phyloP scores from a whole-genome alignment of 2,329 filamentous ascomycete genomes.

The Hypomyces rosellus region DNA sequence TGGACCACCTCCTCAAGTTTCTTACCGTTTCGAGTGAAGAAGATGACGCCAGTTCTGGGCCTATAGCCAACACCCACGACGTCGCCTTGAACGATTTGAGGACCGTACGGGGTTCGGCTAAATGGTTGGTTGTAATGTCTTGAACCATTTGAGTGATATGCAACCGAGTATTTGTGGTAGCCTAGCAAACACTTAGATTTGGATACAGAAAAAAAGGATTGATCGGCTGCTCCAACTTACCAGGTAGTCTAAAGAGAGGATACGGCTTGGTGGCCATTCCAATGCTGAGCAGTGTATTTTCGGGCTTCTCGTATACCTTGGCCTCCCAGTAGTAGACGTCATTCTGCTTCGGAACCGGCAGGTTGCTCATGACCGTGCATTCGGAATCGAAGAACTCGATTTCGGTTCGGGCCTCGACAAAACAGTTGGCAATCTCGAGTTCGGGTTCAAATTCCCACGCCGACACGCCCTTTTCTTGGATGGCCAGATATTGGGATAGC shows the following conservation, averaged over 20 bases:
- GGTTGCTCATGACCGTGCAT: constrained; percentile 93
- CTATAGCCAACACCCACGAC: constrained; percentile 94
- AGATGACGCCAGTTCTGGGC: constrained; percentile 87
- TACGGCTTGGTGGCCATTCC: constrained; percentile 97
- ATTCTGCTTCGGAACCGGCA: constrained; percentile 96
- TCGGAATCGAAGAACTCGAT: constrained; percentile 99
- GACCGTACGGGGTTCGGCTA: constrained; percentile 69
- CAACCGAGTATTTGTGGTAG: constrained; percentile 86
- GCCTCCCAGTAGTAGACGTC: constrained; percentile 99
- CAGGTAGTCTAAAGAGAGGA: constrained; percentile 86
- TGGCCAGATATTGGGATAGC: constrained; percentile 92
- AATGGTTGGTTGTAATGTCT: constrained; percentile 94
- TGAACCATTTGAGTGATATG: constrained; percentile 81
- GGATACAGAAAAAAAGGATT: constrained; percentile 2
- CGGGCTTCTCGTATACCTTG: constrained; percentile 97
- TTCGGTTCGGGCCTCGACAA: constrained; percentile 91
- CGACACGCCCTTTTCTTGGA: constrained; percentile 98
- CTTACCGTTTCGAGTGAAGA: constrained; percentile 98
- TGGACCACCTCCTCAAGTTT: constrained; percentile 92
- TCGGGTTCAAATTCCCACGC: constrained; percentile 99
- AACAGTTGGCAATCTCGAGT: constrained; percentile 96
- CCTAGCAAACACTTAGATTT: constrained; percentile 35
- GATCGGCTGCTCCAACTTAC: constrained; percentile 44
- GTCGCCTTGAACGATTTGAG: constrained; percentile 83
- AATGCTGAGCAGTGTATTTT: constrained; percentile 78